Evolutionary conservation across 495 filamentous ascomycete genomes (phyloP).

Genomic region (Aspergillus ostianus): DNA sequence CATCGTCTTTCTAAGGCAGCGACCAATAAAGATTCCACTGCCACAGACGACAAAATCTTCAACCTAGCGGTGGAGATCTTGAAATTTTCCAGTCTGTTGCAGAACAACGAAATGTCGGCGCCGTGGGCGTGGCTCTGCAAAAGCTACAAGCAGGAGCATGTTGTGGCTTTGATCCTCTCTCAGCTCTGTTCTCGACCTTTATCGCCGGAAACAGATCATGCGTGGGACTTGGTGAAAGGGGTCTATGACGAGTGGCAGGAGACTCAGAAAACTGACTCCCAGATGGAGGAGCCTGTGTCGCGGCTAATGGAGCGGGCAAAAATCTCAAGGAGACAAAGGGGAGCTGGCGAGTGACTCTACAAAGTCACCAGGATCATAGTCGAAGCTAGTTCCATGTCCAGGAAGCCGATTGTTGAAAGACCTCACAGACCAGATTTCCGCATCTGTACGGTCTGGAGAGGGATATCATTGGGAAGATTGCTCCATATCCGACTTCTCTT

Average conservation of each 20-base stretch:
- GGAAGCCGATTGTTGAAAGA: no score
- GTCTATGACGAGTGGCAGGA: slow-evolving; percentile 50
- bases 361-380: background rate
- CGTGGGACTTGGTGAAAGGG: slow-evolving; percentile 65
- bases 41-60: slow-evolving; percentile 63
- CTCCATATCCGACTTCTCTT: no score
- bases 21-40: background rate
- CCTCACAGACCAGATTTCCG: no score
- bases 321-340: background rate
- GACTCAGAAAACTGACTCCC: slow-evolving; percentile 44
- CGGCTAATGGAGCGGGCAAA: slow-evolving; percentile 32
- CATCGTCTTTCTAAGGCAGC: slow-evolving; percentile 44
- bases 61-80: slow-evolving; percentile 53
- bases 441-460: no score
- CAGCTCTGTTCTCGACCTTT: slow-evolving; percentile 65
- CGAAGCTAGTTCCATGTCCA: no score
- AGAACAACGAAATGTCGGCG: slow-evolving; percentile 55
- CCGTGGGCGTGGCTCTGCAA: slow-evolving; percentile 78
- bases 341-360: background rate
- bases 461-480: no score
- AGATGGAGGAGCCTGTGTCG: slow-evolving; percentile 63
- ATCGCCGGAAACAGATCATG: slow-evolving; percentile 62
- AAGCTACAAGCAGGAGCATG: slow-evolving; percentile 76
- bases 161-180: slow-evolving; percentile 64
- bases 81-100: slow-evolving; percentile 62